Evolutionary conservation across 2,329 filamentous ascomycete species (phyloP), one percentile per base, ranked within the genome.

Genomic region (Colletotrichum sp.): DNA sequence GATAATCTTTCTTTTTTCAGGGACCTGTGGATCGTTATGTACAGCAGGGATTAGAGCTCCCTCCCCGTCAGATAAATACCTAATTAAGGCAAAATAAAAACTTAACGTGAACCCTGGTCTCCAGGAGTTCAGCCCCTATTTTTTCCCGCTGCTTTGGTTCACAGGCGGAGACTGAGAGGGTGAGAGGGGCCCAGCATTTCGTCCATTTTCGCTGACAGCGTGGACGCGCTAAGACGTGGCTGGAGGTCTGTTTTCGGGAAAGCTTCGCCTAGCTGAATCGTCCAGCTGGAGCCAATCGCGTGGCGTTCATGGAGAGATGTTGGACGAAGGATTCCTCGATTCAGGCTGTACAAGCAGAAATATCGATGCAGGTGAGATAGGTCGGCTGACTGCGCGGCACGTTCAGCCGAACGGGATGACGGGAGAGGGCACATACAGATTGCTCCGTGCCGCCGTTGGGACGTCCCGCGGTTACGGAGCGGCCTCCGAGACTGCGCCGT

Each of bases 1-100:
- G 44, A 52, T 52, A 4, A 5, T 24, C 44, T 18, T n/a, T 39
- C 16, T 52, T 52, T 52, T 52, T 21, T 8, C 6, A 15, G 68
- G 72, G 68, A 52, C 49, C 24, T 15, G 72, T 72, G 72, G 68
- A 44, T 44, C 68, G 18, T 57, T 62, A 70, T 55, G 62, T 67
- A 72, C 52, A 21, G 24, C 36, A 75, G 62, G 60, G 62, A 62
- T 71, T 28, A 24, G 3, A n/a, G 44, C 57, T 59, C 49, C 21
- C 34, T 39, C 24, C 18, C 15, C 52, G 44, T 52, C 44, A 13
- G 7, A 52, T 21, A 21, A 52, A 52, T 21, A 24, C 24, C 24
- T 24, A 8, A 52, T 21, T 13, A 52, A 52, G 44, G n/a, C 44
- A 52, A 52, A 52, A 13, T 52, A 21, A 66, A 44, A 64, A 67